These are phyloP conservation scores for Fusarium nematophilum DNA, from an alignment of 2,329 filamentous ascomycete genomes.

Conservation along the genomic window DNA sequence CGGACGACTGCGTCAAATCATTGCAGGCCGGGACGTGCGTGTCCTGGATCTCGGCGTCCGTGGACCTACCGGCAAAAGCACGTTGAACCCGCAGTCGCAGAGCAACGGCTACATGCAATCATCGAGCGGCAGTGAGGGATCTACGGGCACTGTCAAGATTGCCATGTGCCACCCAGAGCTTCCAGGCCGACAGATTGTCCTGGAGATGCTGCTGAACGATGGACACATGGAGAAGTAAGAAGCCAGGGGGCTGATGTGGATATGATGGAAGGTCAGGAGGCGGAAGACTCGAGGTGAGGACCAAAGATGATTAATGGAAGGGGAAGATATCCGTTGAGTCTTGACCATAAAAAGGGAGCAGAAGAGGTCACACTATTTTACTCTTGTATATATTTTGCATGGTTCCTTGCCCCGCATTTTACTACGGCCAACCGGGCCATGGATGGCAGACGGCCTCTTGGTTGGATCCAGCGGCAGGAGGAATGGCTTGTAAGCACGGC, in stretches of 20 bases:
- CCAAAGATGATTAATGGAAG: neutral
- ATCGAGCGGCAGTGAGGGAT: slow-evolving; percentile 56
- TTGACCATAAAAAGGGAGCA: neutral
- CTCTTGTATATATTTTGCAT: slow-evolving; percentile 32
- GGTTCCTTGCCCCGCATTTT: slow-evolving; percentile 10
- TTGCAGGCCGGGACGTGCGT: slow-evolving; percentile 88
- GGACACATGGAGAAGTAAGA: slow-evolving; percentile 69
- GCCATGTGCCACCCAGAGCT: slow-evolving; percentile 94
- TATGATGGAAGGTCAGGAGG: slow-evolving; percentile 15
- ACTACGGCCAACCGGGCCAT: slow-evolving; percentile 1
- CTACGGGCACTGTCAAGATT: slow-evolving; percentile 87
- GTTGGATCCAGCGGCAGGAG: slow-evolving; percentile 28
- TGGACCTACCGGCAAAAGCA: slow-evolving; percentile 66
- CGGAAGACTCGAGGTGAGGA: slow-evolving; percentile 3
- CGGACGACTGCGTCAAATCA: slow-evolving; percentile 91
- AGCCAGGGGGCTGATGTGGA: slow-evolving; percentile 5
- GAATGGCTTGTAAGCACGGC: slow-evolving; percentile 29
- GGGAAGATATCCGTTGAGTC: slow-evolving; percentile 1
- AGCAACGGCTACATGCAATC: slow-evolving; percentile 51
- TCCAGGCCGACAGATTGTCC: slow-evolving; percentile 84
- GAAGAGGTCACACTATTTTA: slow-evolving; percentile 10
- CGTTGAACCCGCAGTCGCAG: slow-evolving; percentile 48
- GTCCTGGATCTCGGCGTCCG: slow-evolving; percentile 87
- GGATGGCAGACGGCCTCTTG: slow-evolving; percentile 12
- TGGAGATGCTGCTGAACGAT: slow-evolving; percentile 93